A percentile compares a stretch with the other conserved stretches of the same genome.
These are phyloP conservation scores for Botrytis fragariae DNA, from an alignment of 2,329 filamentous ascomycete species.

Conservation along the genomic window DNA sequence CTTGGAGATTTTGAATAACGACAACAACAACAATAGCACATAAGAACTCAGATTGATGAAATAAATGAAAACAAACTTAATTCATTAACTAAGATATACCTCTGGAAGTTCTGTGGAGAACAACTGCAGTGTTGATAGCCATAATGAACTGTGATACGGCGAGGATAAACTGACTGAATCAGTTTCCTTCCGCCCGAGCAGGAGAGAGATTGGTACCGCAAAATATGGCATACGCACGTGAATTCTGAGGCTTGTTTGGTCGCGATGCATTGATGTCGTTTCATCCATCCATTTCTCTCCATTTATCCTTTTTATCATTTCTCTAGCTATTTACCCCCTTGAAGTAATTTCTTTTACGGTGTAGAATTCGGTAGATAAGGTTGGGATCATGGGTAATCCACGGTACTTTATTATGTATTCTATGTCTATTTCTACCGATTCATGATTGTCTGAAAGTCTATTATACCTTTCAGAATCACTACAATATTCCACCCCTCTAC, in stretches of 20 bases:
- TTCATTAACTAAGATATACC: slow-evolving; percentile 18
- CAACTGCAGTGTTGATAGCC: not conserved
- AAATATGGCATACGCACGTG: not conserved
- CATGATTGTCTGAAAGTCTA: not conserved
- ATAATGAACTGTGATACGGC: slow-evolving; percentile 3
- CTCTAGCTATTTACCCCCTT: not conserved
- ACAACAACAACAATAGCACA: not conserved
- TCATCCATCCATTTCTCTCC: not conserved
- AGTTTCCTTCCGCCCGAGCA: slow-evolving; percentile 7
- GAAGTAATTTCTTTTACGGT: not conserved
- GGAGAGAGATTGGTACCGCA: not conserved
- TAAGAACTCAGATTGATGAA: not conserved
- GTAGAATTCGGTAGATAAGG: not conserved
- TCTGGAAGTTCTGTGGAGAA: slow-evolving; percentile 21
- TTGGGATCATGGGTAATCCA: not conserved
- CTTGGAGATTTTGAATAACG: not conserved
- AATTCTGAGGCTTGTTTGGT: not conserved
- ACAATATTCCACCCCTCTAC: not conserved
- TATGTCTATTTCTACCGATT: not conserved
- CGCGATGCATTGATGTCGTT: not conserved
- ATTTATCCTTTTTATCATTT: not conserved
- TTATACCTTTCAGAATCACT: too few species aligned
- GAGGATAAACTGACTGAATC: not conserved
- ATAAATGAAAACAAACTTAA: not conserved
- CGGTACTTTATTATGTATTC: not conserved